Conservation (phyloP, 352 stramenopile genomes). For the Globisporangium parvum region DNA sequence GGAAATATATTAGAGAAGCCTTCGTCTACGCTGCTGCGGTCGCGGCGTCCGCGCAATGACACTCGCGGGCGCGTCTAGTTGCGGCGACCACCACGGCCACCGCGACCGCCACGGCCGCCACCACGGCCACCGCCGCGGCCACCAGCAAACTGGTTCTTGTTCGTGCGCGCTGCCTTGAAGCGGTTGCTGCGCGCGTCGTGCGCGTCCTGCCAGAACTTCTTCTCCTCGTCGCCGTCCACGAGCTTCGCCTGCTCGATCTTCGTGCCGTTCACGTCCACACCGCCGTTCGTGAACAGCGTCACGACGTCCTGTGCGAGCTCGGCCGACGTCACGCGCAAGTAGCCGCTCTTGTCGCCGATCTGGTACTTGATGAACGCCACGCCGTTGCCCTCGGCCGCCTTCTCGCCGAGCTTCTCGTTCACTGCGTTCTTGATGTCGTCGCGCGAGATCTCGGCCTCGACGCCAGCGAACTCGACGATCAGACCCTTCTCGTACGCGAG, state of each 20-base stretch:
- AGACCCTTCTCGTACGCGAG: slow-evolving; percentile 80
- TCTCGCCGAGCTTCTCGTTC: slow-evolving; percentile 77
- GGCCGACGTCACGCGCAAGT: slow-evolving; percentile 53
- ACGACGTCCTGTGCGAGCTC: slow-evolving; percentile 64
- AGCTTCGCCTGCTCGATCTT: slow-evolving; percentile 50
- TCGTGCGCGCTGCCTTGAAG: slow-evolving; percentile 75
- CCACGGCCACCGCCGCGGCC: slow-evolving; percentile 28
- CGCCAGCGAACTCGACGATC: slow-evolving; percentile 78
- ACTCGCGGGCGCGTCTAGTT: slow-evolving; percentile 11
- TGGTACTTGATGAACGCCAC: slow-evolving; percentile 87
- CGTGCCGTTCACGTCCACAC: slow-evolving; percentile 64
- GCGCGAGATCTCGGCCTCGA: slow-evolving; percentile 74
- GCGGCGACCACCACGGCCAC: slow-evolving; percentile 24
- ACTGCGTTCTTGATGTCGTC: slow-evolving; percentile 85
- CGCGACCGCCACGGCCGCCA: slow-evolving; percentile 33
- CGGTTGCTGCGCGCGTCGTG: slow-evolving; percentile 63
- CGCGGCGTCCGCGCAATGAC: not conserved
- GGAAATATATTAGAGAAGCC: slow-evolving; percentile 24
- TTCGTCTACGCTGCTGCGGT: slow-evolving; percentile 7
- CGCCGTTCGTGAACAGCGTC: slow-evolving; percentile 41
- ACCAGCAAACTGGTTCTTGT: slow-evolving; percentile 48
- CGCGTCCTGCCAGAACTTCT: slow-evolving; percentile 81
- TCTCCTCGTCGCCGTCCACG: slow-evolving; percentile 74
- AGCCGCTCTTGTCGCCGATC: slow-evolving; percentile 61
- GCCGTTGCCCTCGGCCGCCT: slow-evolving; percentile 45